A percentile compares a stretch with the other conserved stretches of the same genome.
These are phyloP conservation scores for Fomes fomentarius DNA, from an alignment of 1,284 basidiomycete genomes.

Conservation along the genomic window DNA sequence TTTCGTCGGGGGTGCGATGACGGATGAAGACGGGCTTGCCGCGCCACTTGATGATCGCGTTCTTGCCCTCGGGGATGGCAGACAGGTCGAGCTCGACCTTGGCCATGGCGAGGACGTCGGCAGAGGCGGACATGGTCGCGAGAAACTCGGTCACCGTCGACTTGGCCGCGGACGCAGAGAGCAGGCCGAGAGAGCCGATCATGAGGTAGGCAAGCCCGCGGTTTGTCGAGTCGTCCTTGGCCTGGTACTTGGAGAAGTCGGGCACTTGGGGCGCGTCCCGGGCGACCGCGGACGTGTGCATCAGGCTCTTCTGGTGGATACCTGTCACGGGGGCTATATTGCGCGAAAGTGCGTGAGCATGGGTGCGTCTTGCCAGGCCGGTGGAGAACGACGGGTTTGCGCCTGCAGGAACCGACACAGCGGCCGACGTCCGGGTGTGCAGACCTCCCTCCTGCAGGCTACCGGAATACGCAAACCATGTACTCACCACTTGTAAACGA, in stretches of 20 bases:
- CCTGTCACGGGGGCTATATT: conserved; percentile 50
- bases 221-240: conserved; percentile 71
- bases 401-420: not conserved
- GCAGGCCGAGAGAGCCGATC: conserved; percentile 94
- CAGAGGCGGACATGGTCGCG: conserved; percentile 95
- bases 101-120: conserved; percentile 96
- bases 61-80: conserved; percentile 96
- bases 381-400: too few relatives aligned
- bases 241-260: conserved; percentile 86
- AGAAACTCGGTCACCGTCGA: conserved; percentile 95
- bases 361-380: too few relatives aligned
- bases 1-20: conserved; percentile 92
- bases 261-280: conserved; percentile 82
- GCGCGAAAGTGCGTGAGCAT: not conserved
- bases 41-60: conserved; percentile 98
- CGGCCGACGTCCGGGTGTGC: not conserved
- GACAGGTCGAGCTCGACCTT: conserved; percentile 96
- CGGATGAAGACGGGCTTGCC: conserved; percentile 99
- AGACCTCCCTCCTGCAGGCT: not conserved
- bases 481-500: conserved; percentile 73
- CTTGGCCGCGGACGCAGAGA: conserved; percentile 94
- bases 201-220: conserved; percentile 95
- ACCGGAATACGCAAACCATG: not conserved
- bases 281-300: conserved; percentile 70
- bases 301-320: conserved; percentile 67